Conservation (phyloP, 805 yeast species). For the Clavispora fructus region DNA sequence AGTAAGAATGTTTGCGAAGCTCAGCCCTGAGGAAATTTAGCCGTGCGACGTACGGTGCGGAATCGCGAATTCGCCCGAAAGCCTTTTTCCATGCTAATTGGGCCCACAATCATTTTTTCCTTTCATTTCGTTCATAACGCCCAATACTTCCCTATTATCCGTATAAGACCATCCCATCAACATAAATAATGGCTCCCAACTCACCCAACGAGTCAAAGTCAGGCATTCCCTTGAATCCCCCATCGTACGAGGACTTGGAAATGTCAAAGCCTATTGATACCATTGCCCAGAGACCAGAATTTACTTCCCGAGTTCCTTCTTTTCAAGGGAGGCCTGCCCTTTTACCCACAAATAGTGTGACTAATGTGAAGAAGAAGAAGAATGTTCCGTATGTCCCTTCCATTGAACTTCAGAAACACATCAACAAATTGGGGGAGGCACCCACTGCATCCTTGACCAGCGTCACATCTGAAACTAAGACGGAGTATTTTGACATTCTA, state of each 20-base stretch:
- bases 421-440: constrained; percentile 19
- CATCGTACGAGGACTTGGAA: constrained; percentile 18
- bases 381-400: constrained; percentile 32
- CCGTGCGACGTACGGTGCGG: background rate
- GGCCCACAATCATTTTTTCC: background rate
- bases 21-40: background rate
- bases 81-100: background rate
- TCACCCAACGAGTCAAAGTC: background rate
- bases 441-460: constrained; percentile 3
- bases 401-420: constrained; percentile 30
- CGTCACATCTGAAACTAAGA: constrained; percentile 10
- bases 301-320: background rate
- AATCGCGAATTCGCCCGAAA: background rate
- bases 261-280: constrained; percentile 1
- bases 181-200: background rate
- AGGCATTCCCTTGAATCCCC: constrained; percentile 14
- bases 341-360: background rate
- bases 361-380: constrained; percentile 6
- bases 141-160: background rate
- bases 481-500: constrained; percentile 45
- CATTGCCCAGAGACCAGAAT: background rate
- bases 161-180: background rate
- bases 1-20: background rate
- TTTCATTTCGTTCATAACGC: background rate
- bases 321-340: background rate